Evolutionary conservation across 23 red algal genomes (phyloP).

Genomic region (Gracilaria caudata): DNA sequence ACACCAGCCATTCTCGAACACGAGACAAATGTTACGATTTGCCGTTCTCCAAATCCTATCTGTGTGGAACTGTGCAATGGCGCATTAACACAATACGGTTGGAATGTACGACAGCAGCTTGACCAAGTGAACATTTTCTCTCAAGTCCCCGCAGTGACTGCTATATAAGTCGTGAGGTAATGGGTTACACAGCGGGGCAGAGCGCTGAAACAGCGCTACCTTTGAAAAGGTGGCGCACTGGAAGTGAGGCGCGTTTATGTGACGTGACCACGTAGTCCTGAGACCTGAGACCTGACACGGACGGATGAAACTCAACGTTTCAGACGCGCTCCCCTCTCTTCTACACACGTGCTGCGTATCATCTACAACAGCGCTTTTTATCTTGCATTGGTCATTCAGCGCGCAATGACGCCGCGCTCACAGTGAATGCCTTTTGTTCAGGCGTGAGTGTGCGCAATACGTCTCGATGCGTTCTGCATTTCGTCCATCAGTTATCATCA

Average conservation of each 20-base stretch:
- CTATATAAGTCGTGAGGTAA: background rate
- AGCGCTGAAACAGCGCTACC: background rate
- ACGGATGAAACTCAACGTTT: background rate
- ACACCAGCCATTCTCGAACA: too few relatives aligned
- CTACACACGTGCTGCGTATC: background rate
- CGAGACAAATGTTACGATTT: too few relatives aligned
- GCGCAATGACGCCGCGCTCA: background rate
- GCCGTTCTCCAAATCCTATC: too few relatives aligned
- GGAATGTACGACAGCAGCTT: background rate
- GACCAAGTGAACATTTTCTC: too few relatives aligned
- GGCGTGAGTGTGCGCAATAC: background rate
- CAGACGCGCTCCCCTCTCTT: background rate
- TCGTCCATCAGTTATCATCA: background rate
- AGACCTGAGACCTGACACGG: too few relatives aligned
- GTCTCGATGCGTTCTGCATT: background rate
- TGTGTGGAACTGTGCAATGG: too few relatives aligned
- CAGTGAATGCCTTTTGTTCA: slow-evolving; percentile 24
- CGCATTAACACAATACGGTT: background rate
- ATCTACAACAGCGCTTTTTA: background rate
- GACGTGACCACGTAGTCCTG: background rate
- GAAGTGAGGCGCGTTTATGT: slow-evolving; percentile 3
- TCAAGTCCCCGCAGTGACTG: background rate
- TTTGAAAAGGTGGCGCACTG: background rate
- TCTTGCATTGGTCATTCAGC: background rate
- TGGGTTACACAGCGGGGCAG: background rate